phyloP scores from a whole-genome alignment of 2,329 filamentous ascomycete genomes.

The Ophiostoma tasmaniense region DNA sequence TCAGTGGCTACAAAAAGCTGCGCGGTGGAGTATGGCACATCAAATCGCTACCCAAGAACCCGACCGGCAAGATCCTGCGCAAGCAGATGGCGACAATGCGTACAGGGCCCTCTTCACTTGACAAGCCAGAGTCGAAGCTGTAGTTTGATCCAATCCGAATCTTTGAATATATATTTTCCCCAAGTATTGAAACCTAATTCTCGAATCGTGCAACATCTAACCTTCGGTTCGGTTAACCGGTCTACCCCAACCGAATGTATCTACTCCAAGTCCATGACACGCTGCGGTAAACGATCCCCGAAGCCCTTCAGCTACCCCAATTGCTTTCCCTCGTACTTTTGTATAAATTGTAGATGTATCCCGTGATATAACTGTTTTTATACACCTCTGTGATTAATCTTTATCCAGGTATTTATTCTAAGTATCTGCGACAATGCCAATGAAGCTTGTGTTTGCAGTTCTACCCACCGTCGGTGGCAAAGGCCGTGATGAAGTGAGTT shows the following conservation, averaged over 20 bases:
- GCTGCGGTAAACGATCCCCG: background rate
- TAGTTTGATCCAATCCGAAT: background rate
- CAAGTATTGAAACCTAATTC: background rate
- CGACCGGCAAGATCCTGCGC: constrained; percentile 31
- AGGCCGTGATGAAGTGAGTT: constrained; percentile 18
- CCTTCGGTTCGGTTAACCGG: background rate
- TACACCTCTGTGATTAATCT: background rate
- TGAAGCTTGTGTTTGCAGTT: constrained; percentile 16
- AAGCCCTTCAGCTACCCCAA: background rate
- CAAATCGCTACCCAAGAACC: constrained; percentile 28
- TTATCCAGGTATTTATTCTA: background rate
- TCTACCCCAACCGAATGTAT: background rate
- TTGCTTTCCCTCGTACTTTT: background rate
- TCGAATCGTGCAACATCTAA: background rate
- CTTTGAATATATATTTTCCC: background rate
- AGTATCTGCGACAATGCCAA: background rate
- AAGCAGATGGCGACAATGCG: constrained; percentile 14
- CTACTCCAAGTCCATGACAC: background rate
- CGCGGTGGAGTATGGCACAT: constrained; percentile 31
- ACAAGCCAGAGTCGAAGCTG: constrained; percentile 14
- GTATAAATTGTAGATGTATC: background rate
- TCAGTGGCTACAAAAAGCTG: constrained; percentile 36
- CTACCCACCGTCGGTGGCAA: constrained; percentile 16
- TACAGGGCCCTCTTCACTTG: constrained; percentile 12
- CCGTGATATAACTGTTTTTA: background rate